Evolutionary conservation across 176 grass and related monocot genomes (phyloP), one percentile per base, ranked within the genome.

Genomic region (Eragrostis curvula): DNA sequence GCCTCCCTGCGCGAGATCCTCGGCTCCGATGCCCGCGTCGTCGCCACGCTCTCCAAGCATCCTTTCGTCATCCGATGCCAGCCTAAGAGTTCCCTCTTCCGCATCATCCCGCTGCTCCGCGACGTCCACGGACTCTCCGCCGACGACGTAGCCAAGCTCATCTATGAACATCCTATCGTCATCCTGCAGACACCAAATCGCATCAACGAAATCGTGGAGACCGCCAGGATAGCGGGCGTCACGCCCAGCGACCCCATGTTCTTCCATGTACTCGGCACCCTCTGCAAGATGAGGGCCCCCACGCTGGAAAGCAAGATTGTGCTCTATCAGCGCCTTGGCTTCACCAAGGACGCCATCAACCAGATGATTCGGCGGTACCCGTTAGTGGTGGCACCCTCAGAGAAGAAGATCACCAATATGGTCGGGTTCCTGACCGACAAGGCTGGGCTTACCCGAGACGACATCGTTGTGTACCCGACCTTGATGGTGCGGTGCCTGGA

Each of bases 231-330:
- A 72, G 16, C n/a, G 7, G 85, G 89, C 24, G 6, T 91, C 6
- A 12, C 39, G 9, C 58, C 63, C 5, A 32, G 48, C 5, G 12
- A 52, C 12, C 6, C 82, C 12, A 79, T 68, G 28, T 92, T 89
- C 62, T 1, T 73, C 6, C 0, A 61, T 4, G 45, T 72, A 5
- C 79, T 79, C 63, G 12, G 13, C 21, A 18, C n/a, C 0, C 7
- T 92, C 40, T 78, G 47, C 53, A 71, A 44, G 42, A 8, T 86
- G 82, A 85, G 65, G 79, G n/a, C 21, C 2, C 6, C 67, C 5
- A 89, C 66, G 20, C 56, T 84, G 50, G 78, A 92, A 67, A 85
- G 60, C 51, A 89, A 92, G 72, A 5, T 86, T 20, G 86, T 78
- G 8, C 10, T 83, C 6, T 89, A 47, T 44, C 45, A 9, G 17